A percentile compares a stretch with the other conserved stretches of the same genome.
Conservation (phyloP, 139 green algal genomes). For the Chlorella ohadii region DNA sequence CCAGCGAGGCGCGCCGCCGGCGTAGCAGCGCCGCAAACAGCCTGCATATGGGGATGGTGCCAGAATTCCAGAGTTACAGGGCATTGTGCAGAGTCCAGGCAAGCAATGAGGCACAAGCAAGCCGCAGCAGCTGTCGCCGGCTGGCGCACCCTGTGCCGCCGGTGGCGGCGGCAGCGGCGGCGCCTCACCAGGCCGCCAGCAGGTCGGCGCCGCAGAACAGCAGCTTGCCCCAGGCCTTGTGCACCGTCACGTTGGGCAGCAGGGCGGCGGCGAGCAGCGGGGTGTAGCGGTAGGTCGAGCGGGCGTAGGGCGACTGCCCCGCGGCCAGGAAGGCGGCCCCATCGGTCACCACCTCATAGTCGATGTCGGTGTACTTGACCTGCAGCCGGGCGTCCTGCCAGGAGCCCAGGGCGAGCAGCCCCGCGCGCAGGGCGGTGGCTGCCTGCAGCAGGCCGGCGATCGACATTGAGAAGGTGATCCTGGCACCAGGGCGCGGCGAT, state of each 20-base stretch:
- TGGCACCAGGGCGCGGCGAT: no score
- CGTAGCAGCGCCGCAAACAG: slow-evolving; percentile 59
- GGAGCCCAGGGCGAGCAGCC: slow-evolving; percentile 62
- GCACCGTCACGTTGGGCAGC: slow-evolving; percentile 83
- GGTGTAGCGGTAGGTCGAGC: slow-evolving; percentile 85
- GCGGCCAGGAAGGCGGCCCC: slow-evolving; percentile 52
- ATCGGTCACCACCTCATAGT: slow-evolving; percentile 86
- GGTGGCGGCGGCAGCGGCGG: not conserved
- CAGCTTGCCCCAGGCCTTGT: slow-evolving; percentile 85
- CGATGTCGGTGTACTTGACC: slow-evolving; percentile 94
- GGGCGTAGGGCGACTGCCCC: slow-evolving; percentile 52
- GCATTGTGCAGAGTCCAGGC: no score
- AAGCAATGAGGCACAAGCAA: no score
- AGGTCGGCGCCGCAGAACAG: slow-evolving; percentile 84
- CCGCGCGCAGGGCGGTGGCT: slow-evolving; percentile 51
- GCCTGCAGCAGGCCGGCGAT: slow-evolving; percentile 31
- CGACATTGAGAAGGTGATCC: no score
- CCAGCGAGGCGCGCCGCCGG: not conserved
- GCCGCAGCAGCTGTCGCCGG: not conserved
- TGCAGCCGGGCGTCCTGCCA: slow-evolving; percentile 71
- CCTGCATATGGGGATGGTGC: no score
- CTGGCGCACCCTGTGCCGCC: not conserved
- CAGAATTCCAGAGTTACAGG: no score
- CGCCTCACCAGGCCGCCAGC: slow-evolving; percentile 53
- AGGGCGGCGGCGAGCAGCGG: slow-evolving; percentile 89